Conservation (phyloP, 345 rosid species). For the Bruguiera gymnorhiza region DNA sequence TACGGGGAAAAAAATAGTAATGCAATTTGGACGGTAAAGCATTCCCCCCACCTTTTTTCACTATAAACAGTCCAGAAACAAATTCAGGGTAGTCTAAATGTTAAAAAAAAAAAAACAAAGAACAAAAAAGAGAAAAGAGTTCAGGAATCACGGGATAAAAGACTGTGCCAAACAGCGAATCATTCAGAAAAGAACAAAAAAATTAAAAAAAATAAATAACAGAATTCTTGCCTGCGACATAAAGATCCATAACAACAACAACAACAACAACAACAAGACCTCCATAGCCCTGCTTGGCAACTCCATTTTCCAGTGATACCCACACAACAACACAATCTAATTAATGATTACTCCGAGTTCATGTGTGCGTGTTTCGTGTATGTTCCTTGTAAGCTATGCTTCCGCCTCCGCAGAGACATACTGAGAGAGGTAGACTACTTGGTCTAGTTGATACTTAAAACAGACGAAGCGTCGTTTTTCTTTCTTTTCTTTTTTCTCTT, state of each 20-base stretch:
- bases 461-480: too few relatives aligned
- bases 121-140: too few relatives aligned
- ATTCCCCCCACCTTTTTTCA: too few relatives aligned
- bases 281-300: constrained; percentile 14
- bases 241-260: constrained; percentile 3
- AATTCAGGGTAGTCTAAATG: too few relatives aligned
- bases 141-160: neutral
- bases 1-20: neutral
- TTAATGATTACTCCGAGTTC: neutral
- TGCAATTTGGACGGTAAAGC: too few relatives aligned
- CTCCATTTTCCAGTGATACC: constrained; percentile 17
- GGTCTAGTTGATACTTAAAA: too few relatives aligned
- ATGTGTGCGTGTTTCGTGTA: neutral
- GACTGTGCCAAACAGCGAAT: neutral
- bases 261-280: constrained; percentile 19
- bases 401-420: too few relatives aligned
- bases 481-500: too few relatives aligned
- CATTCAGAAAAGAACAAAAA: neutral
- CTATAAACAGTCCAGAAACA: too few relatives aligned
- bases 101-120: too few relatives aligned
- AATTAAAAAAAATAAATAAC: neutral
- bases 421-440: too few relatives aligned
- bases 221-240: constrained; percentile 42
- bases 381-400: too few relatives aligned
- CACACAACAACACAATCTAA: neutral